Evolutionary conservation across 345 rosid genomes (phyloP).

Genomic region (Abelmoschus esculentus): DNA sequence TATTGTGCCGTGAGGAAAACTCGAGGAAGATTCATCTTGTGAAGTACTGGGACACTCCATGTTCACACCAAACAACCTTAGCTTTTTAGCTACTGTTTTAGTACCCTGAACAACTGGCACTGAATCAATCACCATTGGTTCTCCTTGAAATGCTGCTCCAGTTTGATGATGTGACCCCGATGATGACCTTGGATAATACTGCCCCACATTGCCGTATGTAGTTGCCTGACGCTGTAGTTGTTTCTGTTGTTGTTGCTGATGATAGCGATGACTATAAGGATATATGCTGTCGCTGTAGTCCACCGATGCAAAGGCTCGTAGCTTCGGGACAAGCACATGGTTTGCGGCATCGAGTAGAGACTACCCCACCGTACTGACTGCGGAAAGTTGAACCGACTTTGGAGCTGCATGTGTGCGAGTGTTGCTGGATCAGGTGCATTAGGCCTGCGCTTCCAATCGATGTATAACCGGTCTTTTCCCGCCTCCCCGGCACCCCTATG

Average conservation of each 20-base stretch:
- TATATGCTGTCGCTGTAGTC: slow-evolving; percentile 29
- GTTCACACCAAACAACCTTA: slow-evolving; percentile 63
- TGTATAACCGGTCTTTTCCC: slow-evolving; percentile 54
- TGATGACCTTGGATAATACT: slow-evolving; percentile 39
- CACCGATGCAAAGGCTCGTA: slow-evolving; percentile 26
- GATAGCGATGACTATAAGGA: slow-evolving; percentile 23
- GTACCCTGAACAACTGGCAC: slow-evolving; percentile 33
- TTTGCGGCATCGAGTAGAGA: slow-evolving; percentile 44
- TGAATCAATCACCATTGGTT: slow-evolving; percentile 46
- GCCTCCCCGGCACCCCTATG: slow-evolving; percentile 60
- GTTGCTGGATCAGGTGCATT: slow-evolving; percentile 37
- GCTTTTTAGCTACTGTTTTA: slow-evolving; percentile 31
- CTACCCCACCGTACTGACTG: slow-evolving; percentile 48
- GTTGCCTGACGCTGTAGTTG: slow-evolving; percentile 16
- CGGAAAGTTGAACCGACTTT: slow-evolving; percentile 34
- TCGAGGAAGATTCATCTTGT: slow-evolving; percentile 27
- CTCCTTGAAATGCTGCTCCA: slow-evolving; percentile 24
- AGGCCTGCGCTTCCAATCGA: slow-evolving; percentile 77
- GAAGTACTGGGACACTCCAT: slow-evolving; percentile 46
- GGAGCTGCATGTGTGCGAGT: slow-evolving; percentile 33
- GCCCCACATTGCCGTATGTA: slow-evolving; percentile 31
- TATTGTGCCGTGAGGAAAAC: slow-evolving; percentile 27
- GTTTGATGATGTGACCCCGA: slow-evolving; percentile 17
- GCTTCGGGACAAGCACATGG: slow-evolving; percentile 20
- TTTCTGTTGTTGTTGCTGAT: not conserved